phyloP scores from a whole-genome alignment of 805 yeast species.

The Myxozyma melibiosi region DNA sequence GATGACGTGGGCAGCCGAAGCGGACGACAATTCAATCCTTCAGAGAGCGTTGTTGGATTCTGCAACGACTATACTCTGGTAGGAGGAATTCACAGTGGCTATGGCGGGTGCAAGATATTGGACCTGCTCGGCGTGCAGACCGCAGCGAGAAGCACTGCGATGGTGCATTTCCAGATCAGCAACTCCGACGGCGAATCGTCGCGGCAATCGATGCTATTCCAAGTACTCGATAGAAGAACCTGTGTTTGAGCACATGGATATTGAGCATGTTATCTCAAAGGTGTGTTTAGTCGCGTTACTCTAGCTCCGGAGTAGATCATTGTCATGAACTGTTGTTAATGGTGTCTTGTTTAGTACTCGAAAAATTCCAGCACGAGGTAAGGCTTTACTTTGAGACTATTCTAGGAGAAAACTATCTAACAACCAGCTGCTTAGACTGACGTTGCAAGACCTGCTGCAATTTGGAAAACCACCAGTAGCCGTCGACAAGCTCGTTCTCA shows the following conservation, averaged over 20 bases:
- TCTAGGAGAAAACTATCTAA: neutral
- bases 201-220: conserved; percentile 3
- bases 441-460: conserved; percentile 33
- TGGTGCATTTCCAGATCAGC: too few species aligned
- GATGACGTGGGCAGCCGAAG: too few species aligned
- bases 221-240: conserved; percentile 24
- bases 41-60: too few species aligned
- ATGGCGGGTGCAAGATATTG: too few species aligned
- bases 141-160: too few species aligned
- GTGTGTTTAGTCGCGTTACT: conserved; percentile 1
- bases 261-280: conserved; percentile 1
- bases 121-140: too few species aligned
- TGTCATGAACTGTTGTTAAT: too few species aligned
- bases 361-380: neutral
- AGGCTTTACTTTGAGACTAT: neutral
- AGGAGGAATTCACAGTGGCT: too few species aligned
- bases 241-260: conserved; percentile 10
- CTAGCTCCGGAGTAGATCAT: too few species aligned
- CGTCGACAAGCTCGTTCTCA: conserved; percentile 37
- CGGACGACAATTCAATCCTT: too few species aligned
- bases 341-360: neutral
- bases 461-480: conserved; percentile 38
- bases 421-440: neutral
- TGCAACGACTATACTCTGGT: too few species aligned
- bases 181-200: too few species aligned